A percentile compares a stretch with the other conserved stretches of the same genome.
Evolutionary conservation across 176 grass and related monocot species (phyloP).

Genomic region (Stipa capillata): DNA sequence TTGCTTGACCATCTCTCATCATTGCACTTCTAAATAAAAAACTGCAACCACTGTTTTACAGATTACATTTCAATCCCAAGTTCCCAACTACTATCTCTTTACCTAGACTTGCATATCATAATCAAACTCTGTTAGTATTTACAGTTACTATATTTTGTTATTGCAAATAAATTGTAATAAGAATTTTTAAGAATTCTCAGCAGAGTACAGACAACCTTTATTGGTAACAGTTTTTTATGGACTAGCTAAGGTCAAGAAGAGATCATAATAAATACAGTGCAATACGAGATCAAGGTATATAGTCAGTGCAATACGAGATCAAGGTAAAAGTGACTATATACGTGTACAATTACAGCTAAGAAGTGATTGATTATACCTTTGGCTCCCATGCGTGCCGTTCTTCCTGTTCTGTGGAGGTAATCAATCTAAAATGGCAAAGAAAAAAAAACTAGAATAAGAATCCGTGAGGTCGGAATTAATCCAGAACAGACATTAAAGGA

Average conservation of each 20-base stretch:
- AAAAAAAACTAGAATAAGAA: slow-evolving; percentile 9
- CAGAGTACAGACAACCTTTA: background rate
- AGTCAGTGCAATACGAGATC: background rate
- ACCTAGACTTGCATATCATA: background rate
- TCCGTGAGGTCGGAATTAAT: background rate
- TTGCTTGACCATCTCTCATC: background rate
- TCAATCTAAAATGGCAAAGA: slow-evolving; percentile 74
- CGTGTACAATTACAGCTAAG: background rate
- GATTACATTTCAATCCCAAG: background rate
- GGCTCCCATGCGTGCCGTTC: slow-evolving; percentile 97
- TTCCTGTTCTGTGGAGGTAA: slow-evolving; percentile 91
- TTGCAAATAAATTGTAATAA: background rate
- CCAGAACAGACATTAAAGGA: background rate
- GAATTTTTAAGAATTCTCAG: background rate
- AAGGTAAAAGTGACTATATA: background rate
- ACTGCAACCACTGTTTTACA: background rate
- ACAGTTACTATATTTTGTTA: background rate
- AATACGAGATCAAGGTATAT: background rate
- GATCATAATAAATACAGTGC: background rate
- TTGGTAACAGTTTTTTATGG: background rate
- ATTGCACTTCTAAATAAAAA: background rate
- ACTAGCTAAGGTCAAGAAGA: background rate
- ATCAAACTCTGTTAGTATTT: background rate
- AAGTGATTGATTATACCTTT: slow-evolving; percentile 61
- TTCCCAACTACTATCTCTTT: background rate